A percentile compares a stretch with the other conserved stretches of the same genome.
Conservation (phyloP, 257 asterid genomes). For the Solanum piurae region DNA sequence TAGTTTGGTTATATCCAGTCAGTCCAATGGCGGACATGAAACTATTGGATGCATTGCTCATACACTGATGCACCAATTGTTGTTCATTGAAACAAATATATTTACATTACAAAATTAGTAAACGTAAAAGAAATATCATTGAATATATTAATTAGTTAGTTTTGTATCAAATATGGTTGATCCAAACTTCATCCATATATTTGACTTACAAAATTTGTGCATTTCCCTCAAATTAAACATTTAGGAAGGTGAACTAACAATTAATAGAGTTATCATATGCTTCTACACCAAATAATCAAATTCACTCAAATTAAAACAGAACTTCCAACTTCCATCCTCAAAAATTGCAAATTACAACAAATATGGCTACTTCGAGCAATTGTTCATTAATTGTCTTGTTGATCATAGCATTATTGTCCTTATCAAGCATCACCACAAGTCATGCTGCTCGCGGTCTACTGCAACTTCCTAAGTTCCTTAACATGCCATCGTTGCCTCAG, state of each 20-base stretch:
- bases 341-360: too few species aligned
- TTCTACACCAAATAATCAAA: neutral
- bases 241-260: neutral
- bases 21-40: neutral
- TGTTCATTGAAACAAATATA: neutral
- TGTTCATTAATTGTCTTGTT: too few species aligned
- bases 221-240: neutral
- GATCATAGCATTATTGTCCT: neutral
- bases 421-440: neutral
- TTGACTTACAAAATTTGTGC: neutral
- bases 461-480: neutral
- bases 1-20: neutral
- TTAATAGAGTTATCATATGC: neutral
- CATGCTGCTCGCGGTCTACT: neutral
- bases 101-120: neutral
- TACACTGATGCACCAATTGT: neutral
- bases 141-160: neutral
- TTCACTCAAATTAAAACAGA: too few species aligned
- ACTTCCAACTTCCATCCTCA: too few species aligned
- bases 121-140: neutral
- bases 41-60: neutral
- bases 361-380: too few species aligned
- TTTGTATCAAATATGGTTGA: neutral
- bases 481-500: neutral
- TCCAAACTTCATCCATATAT: neutral